Base-by-base conservation (phyloP, 2,329 filamentous ascomycete genomes). In the Alternaria burnsii region DNA sequence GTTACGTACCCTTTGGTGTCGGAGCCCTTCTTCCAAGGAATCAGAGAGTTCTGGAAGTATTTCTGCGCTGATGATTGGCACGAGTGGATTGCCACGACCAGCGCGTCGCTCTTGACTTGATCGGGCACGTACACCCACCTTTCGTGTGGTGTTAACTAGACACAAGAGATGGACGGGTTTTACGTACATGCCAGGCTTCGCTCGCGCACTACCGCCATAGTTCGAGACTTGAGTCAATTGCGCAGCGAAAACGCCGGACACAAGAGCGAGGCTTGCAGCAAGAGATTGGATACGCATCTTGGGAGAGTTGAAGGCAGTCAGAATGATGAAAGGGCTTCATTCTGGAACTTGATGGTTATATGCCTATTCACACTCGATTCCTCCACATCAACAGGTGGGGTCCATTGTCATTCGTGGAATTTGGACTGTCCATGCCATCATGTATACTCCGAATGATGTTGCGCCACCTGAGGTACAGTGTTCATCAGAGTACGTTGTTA, bases 71-170 rank as follows among this genome's bases (percentile, higher is more conserved):
- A 70, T 0, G 71, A 74, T 50, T 74, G 72, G 55, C 72, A 76
- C 14, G 71, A 73, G 58, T 76, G 72, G 42, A 76, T 73, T 14
- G 69, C 72, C 24, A 75, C 69, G 3, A 76, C 72, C 5, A 75
- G 59, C 3, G 73, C 72, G 59, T 74, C 65, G 24, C 50, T 63
- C 44, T 73, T 69, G 18, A 74, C 58, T 26, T 48, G 61, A 44
- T 75, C 72, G 14, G 73, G 73, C 2, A 69, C 63, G 38, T 76
- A 76, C 1, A 74, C 68, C 69, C 68, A 76, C 73, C 73, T 74
- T 24, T 16, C 14, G 3, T 32, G 0, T 24, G 22, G 26, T 41
- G 50, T 60, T 42, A 54, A 16, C 10, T 8, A 22, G 1, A 18
- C 14, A 16, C 7, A 55, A 52, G 14, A 47, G 18, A 42, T 11